A percentile compares a stretch with the other conserved stretches of the same genome.
These are phyloP conservation scores for Brassica balearica DNA, from an alignment of 441 rosid genomes.

Conservation along the genomic window DNA sequence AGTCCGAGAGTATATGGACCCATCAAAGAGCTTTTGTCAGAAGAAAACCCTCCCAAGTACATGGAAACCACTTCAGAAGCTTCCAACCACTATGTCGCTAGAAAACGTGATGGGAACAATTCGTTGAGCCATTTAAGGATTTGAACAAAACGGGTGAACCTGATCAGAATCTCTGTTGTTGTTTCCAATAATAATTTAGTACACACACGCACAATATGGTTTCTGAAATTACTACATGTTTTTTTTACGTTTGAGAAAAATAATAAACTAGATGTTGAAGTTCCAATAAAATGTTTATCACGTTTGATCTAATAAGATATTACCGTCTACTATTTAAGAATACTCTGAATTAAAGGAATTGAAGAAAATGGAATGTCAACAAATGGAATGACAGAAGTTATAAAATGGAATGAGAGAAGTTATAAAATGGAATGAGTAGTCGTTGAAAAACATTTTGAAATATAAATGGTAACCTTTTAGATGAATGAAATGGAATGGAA, in stretches of 20 bases:
- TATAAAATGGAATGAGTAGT: no score
- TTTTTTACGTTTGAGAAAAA: no score
- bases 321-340: not conserved
- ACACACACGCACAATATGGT: not conserved
- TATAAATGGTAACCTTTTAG: no score
- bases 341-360: no score
- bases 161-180: not conserved
- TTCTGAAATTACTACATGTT: not conserved
- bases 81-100: conserved; percentile 25
- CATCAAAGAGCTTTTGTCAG: conserved; percentile 48
- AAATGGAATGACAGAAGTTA: no score
- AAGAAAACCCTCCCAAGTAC: conserved; percentile 49
- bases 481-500: no score
- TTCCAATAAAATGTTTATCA: not conserved
- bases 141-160: not conserved
- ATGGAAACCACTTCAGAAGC: conserved; percentile 48
- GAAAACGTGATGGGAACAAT: conserved; percentile 51
- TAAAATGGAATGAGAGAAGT: no score
- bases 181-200: not conserved
- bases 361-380: no score
- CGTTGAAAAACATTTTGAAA: no score
- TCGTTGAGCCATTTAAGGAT: conserved; percentile 48
- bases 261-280: not conserved
- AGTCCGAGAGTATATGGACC: conserved; percentile 40
- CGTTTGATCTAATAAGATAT: not conserved